These are phyloP conservation scores for Pythium utonaiense DNA, from an alignment of 352 stramenopile species.

Conservation along the genomic window DNA sequence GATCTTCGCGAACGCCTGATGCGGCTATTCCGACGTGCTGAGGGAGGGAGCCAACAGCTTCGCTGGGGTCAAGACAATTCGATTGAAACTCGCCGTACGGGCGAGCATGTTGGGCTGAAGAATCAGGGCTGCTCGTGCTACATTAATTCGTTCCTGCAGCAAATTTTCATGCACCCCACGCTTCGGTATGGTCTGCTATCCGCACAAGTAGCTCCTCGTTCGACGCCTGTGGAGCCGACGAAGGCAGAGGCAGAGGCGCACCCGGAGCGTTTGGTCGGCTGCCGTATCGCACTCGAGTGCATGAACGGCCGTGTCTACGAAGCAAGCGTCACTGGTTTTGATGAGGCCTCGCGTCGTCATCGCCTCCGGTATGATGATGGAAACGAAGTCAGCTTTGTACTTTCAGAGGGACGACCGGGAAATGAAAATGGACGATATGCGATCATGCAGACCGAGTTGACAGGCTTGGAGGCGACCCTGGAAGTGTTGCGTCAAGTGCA, in stretches of 20 bases:
- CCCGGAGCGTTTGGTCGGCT: conserved; percentile 65
- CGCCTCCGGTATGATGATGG: conserved; percentile 87
- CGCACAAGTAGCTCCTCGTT: conserved; percentile 57
- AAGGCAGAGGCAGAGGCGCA: conserved; percentile 89
- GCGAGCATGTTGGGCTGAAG: conserved; percentile 92
- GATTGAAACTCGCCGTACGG: conserved; percentile 74
- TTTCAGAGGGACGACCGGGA: conserved; percentile 90
- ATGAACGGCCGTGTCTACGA: conserved; percentile 92
- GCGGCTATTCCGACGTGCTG: conserved; percentile 57
- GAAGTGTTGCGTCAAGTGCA: conserved; percentile 88
- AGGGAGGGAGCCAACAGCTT: conserved; percentile 36
- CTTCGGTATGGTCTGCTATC: conserved; percentile 75
- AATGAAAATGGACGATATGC: conserved; percentile 96
- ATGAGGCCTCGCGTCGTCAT: conserved; percentile 73
- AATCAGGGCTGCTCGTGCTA: conserved; percentile 99
- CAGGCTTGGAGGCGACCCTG: conserved; percentile 75
- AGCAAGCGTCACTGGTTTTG: conserved; percentile 88
- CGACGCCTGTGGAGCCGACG: conserved; percentile 63
- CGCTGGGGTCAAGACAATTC: conserved; percentile 86
- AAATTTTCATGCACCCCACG: conserved; percentile 92
- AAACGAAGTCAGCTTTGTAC: conserved; percentile 83
- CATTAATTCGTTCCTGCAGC: conserved; percentile 99
- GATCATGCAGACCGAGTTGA: conserved; percentile 76
- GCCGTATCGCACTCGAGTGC: conserved; percentile 91
- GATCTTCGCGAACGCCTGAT: conserved; percentile 53